A percentile compares a stretch with the other conserved stretches of the same genome.
Evolutionary conservation across 805 yeast species (phyloP).

Genomic region (Kregervanrija fluxuum): DNA sequence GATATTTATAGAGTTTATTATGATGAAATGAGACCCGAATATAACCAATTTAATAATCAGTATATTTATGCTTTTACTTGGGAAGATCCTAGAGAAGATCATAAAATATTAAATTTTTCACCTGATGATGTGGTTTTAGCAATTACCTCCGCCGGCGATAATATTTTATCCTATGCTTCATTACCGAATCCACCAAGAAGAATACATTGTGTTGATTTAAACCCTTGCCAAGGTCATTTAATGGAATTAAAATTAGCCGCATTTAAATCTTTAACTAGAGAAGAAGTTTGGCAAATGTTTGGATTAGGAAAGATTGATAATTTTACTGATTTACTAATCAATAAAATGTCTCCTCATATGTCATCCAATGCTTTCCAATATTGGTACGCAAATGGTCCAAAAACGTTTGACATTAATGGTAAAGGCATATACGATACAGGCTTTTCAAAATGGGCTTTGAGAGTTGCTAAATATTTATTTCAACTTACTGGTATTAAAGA

Average conservation of each 20-base stretch:
- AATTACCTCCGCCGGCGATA: constrained; percentile 84
- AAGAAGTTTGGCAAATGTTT: constrained; percentile 66
- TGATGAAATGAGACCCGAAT: constrained; percentile 61
- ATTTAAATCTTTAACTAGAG: constrained; percentile 46
- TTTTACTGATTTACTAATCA: constrained; percentile 44
- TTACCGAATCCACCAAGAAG: constrained; percentile 66
- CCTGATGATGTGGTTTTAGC: constrained; percentile 69
- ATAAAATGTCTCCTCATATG: constrained; percentile 57
- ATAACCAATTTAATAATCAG: constrained; percentile 67
- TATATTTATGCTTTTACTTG: constrained; percentile 84
- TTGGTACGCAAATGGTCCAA: constrained; percentile 61
- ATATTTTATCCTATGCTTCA: constrained; percentile 65
- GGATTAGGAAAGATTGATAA: constrained; percentile 63
- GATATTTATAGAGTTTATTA: constrained; percentile 77
- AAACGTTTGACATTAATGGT: constrained; percentile 47
- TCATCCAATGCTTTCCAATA: constrained; percentile 78
- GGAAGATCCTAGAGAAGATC: constrained; percentile 86
- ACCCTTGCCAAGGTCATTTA: constrained; percentile 77
- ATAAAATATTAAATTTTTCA: constrained; percentile 51
- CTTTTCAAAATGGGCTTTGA: constrained; percentile 78
- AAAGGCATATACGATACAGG: constrained; percentile 75
- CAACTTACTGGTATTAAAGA: constrained; percentile 43
- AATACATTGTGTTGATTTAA: constrained; percentile 80
- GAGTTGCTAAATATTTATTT: constrained; percentile 59
- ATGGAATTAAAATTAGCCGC: constrained; percentile 74